Percentiles rank a stretch among this genome's conserved stretches.
Evolutionary conservation across 177 flowering plant genomes (phyloP).

Genomic region (Vitis hybrid): DNA sequence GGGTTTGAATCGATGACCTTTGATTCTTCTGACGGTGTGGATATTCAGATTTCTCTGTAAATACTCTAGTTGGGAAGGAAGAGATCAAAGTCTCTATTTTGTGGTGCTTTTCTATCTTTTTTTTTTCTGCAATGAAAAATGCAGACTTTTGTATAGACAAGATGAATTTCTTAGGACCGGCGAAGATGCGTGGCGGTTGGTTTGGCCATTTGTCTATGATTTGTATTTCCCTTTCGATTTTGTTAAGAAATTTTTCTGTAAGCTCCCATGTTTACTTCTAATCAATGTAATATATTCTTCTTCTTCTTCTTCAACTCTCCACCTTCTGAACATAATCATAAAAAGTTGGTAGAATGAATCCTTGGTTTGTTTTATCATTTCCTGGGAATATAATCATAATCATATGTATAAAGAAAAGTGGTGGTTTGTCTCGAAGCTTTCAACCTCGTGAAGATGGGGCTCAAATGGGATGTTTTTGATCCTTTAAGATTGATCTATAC

Average conservation of each 20-base stretch:
- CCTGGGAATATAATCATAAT: too few relatives aligned
- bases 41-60: slow-evolving; percentile 5
- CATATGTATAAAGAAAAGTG: background rate
- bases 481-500: background rate
- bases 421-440: background rate
- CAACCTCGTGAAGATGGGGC: background rate
- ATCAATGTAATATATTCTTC: slow-evolving; percentile 5
- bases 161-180: slow-evolving; percentile 17
- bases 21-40: slow-evolving; percentile 16
- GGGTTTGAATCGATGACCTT: slow-evolving; percentile 14
- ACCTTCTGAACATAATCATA: too few relatives aligned
- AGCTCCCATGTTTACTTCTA: background rate
- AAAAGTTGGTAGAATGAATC: too few relatives aligned
- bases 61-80: background rate
- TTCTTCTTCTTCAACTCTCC: background rate
- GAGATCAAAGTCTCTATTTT: slow-evolving; percentile 21
- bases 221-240: background rate
- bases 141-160: slow-evolving; percentile 8
- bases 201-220: background rate
- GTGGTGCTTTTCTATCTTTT: slow-evolving; percentile 4
- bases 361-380: too few relatives aligned
- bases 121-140: background rate
- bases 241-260: background rate
- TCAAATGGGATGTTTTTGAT: background rate
- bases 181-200: slow-evolving; percentile 21